A percentile compares a stretch with the other conserved stretches of the same genome.
Evolutionary conservation across 1,139 yeast species (phyloP).

Genomic region (Sugiyamaella xylanicola): DNA sequence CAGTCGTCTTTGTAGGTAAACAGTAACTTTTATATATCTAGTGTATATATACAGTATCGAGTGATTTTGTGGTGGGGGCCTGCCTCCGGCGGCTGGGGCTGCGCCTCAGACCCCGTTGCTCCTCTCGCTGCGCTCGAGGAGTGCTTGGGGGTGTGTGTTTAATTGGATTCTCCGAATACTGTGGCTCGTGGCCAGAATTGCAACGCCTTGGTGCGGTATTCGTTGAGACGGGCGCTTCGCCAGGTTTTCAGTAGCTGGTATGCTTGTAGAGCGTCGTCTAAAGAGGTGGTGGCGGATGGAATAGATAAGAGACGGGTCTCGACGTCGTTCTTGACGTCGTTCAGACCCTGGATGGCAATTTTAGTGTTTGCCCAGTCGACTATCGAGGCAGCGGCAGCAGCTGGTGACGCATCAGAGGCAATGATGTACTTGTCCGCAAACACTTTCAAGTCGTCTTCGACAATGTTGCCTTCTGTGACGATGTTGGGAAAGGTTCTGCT

Average conservation of each 20-base stretch:
- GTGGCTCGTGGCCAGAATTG: slow-evolving; percentile 33
- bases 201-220: slow-evolving; percentile 24
- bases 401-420: slow-evolving; percentile 17
- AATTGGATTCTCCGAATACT: slow-evolving; percentile 18
- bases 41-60: background rate
- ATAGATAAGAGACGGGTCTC: slow-evolving; percentile 20
- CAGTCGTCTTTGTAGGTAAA: slow-evolving; percentile 7
- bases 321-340: slow-evolving; percentile 15
- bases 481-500: slow-evolving; percentile 38
- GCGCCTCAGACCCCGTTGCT: too few species aligned
- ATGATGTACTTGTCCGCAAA: slow-evolving; percentile 35
- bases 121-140: too few species aligned
- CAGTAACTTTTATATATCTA: slow-evolving; percentile 2
- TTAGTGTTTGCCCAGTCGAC: slow-evolving; percentile 31
- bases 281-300: background rate
- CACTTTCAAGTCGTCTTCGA: slow-evolving; percentile 29
- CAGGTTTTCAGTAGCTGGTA: slow-evolving; percentile 23
- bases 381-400: slow-evolving; percentile 8
- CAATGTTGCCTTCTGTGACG: slow-evolving; percentile 35
- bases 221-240: slow-evolving; percentile 26
- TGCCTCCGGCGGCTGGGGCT: too few species aligned
- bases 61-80: background rate
- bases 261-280: slow-evolving; percentile 15
- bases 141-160: background rate
- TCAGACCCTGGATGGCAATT: slow-evolving; percentile 22